A percentile compares a stretch with the other conserved stretches of the same genome.
Evolutionary conservation across 1,139 yeast species (phyloP).

Genomic region (Ogataea hybrid): DNA sequence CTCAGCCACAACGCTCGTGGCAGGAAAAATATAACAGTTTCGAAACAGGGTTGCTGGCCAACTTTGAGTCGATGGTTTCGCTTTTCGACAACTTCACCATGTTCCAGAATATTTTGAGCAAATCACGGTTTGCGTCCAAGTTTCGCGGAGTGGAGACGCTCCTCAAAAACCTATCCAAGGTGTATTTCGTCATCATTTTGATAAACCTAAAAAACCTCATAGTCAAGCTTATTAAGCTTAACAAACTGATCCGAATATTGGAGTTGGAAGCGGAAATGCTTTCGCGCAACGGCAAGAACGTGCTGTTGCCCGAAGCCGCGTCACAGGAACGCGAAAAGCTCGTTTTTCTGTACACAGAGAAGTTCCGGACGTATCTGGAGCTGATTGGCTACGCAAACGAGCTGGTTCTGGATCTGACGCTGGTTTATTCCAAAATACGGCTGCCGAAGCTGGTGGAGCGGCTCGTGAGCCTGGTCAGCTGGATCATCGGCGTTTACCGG

Average conservation of each 20-base stretch:
- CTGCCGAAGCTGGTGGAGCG: constrained; percentile 23
- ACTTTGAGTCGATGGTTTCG: constrained; percentile 27
- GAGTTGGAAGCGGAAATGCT: constrained; percentile 18
- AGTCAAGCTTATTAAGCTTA: constrained; percentile 21
- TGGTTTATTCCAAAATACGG: constrained; percentile 21
- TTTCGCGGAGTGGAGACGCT: constrained; percentile 17
- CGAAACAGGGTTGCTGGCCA: constrained; percentile 21
- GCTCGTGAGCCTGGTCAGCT: constrained; percentile 27
- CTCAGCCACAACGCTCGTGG: constrained; percentile 1
- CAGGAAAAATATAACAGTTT: constrained; percentile 13
- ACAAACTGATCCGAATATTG: constrained; percentile 19
- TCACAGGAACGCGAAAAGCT: constrained; percentile 16
- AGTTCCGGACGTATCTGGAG: constrained; percentile 26
- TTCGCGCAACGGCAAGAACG: constrained; percentile 1
- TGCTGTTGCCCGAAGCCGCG: not conserved
- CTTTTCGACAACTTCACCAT: constrained; percentile 31
- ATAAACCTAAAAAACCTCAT: constrained; percentile 27
- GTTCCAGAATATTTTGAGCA: constrained; percentile 24
- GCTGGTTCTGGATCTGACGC: constrained; percentile 25
- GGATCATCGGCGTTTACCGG: constrained; percentile 30
- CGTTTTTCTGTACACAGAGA: constrained; percentile 24
- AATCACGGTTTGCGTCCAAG: constrained; percentile 10
- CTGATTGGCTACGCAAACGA: constrained; percentile 30
- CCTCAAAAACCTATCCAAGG: constrained; percentile 23
- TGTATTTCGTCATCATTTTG: constrained; percentile 29